A percentile compares a stretch with the other conserved stretches of the same genome.
Evolutionary conservation across 441 rosid genomes (phyloP).

Genomic region (Macaranga tanarius): DNA sequence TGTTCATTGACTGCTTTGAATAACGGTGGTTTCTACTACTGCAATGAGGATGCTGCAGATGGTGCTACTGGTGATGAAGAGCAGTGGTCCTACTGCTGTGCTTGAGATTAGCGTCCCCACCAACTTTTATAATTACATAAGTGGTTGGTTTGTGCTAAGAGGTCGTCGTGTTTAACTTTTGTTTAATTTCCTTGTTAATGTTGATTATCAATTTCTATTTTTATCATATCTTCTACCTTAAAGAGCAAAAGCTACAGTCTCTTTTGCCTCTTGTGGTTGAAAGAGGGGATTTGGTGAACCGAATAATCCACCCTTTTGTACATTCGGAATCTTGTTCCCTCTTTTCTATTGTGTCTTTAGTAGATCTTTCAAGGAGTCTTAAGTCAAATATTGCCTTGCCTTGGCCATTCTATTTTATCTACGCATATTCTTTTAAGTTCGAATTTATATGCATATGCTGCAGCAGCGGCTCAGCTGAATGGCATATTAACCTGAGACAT

Average conservation of each 20-base stretch:
- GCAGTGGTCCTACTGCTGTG: conserved; percentile 70
- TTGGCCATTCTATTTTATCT: background rate
- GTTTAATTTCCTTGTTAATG: conserved; percentile 13
- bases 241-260: conserved; percentile 29
- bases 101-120: conserved; percentile 33
- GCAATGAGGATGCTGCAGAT: conserved; percentile 47
- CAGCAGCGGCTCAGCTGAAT: background rate
- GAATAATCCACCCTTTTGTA: conserved; percentile 38
- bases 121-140: background rate
- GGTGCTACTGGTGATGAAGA: conserved; percentile 53
- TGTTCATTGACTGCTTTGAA: conserved; percentile 66
- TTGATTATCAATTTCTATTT: conserved; percentile 15
- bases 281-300: conserved; percentile 31
- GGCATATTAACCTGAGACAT: too few species aligned
- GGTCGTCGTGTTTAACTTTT: conserved; percentile 24
- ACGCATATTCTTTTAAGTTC: conserved; percentile 18
- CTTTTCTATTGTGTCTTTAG: conserved; percentile 17
- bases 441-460: background rate
- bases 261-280: conserved; percentile 31
- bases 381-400: background rate
- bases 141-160: conserved; percentile 22
- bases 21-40: conserved; percentile 54
- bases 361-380: conserved; percentile 18
- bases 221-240: background rate
- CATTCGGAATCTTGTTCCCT: conserved; percentile 41